phyloP scores from a whole-genome alignment of 345 rosid species.

The Syzygium grande region DNA sequence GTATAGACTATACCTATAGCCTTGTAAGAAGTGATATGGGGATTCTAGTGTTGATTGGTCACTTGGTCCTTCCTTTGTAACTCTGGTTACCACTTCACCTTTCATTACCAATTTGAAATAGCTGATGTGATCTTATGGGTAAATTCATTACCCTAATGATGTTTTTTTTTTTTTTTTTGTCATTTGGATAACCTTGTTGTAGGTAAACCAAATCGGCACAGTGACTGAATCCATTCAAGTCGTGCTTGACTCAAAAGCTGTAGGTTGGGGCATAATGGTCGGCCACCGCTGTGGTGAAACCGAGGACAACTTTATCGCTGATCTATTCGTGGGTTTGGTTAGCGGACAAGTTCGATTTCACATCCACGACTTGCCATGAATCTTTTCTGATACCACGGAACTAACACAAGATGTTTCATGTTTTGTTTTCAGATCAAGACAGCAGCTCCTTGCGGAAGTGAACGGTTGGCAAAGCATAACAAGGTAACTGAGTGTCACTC shows the following conservation, averaged over 20 bases:
- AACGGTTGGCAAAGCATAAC: too few relatives aligned
- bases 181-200: slow-evolving; percentile 8
- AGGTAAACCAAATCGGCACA: slow-evolving; percentile 98
- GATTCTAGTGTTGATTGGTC: not conserved
- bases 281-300: slow-evolving; percentile 98
- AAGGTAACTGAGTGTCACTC: slow-evolving; percentile 18
- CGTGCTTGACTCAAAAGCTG: slow-evolving; percentile 92
- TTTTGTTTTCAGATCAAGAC: slow-evolving; percentile 67
- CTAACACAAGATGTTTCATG: not conserved
- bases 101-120: not conserved
- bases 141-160: not conserved
- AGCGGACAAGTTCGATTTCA: slow-evolving; percentile 72
- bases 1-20: not conserved
- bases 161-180: not conserved
- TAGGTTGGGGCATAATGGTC: slow-evolving; percentile 99
- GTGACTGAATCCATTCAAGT: slow-evolving; percentile 94
- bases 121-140: not conserved
- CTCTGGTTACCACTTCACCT: not conserved
- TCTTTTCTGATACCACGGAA: not conserved
- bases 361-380: not conserved
- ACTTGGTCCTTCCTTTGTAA: not conserved
- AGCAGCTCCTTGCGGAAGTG: slow-evolving; percentile 96
- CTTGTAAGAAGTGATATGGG: not conserved
- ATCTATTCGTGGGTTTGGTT: slow-evolving; percentile 91
- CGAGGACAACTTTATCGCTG: slow-evolving; percentile 94